phyloP scores from a whole-genome alignment of 257 asterid genomes.

The Solanum piurae region DNA sequence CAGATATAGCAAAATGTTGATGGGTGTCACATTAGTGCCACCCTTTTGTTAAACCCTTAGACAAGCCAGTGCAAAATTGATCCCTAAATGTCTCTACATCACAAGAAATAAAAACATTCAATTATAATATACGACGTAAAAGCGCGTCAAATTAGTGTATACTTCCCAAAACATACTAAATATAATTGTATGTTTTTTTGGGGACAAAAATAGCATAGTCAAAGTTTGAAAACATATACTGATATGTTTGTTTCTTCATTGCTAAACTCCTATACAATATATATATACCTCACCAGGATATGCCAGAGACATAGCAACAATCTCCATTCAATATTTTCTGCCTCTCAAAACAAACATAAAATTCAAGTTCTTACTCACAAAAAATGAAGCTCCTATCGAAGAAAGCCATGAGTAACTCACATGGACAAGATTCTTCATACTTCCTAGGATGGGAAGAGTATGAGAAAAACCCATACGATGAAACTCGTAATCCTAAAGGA shows the following conservation, averaged over 20 bases:
- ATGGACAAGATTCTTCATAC: constrained; percentile 37
- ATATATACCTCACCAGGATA: background rate
- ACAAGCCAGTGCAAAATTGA: background rate
- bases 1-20: background rate
- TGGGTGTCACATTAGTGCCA: background rate
- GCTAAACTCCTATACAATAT: background rate
- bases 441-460: constrained; percentile 38
- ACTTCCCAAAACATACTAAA: background rate
- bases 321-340: background rate
- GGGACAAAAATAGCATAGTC: background rate
- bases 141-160: constrained; percentile 5
- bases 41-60: background rate
- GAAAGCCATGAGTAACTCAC: constrained; percentile 24
- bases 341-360: background rate
- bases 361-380: background rate
- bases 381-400: constrained; percentile 18
- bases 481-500: constrained; percentile 19
- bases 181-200: background rate
- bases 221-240: background rate
- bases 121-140: background rate
- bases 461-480: constrained; percentile 30
- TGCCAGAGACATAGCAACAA: constrained; percentile 6
- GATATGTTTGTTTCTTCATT: background rate
- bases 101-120: background rate
- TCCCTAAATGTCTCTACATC: background rate